A percentile compares a stretch with the other conserved stretches of the same genome.
phyloP scores from a whole-genome alignment of 805 yeast species.

The Pichia nakasei region DNA sequence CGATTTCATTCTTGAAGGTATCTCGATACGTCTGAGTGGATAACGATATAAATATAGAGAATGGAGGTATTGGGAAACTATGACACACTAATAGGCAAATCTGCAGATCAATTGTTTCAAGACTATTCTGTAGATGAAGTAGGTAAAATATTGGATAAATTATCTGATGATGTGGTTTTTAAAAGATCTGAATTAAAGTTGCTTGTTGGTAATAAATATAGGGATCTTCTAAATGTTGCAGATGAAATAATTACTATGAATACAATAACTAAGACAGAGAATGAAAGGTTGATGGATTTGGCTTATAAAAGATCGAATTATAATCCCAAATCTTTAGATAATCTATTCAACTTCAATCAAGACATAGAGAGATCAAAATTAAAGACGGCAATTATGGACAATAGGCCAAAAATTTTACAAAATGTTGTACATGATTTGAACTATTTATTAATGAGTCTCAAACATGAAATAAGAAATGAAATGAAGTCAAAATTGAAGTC shows the following conservation, averaged over 20 bases:
- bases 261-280: slow-evolving; percentile 18
- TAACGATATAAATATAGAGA: too few relatives aligned
- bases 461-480: neutral
- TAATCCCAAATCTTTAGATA: slow-evolving; percentile 14
- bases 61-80: neutral
- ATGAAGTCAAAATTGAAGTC: neutral
- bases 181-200: slow-evolving; percentile 22
- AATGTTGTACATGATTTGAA: slow-evolving; percentile 23
- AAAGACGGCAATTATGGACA: slow-evolving; percentile 10
- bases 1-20: too few relatives aligned
- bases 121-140: slow-evolving; percentile 24
- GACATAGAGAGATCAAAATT: slow-evolving; percentile 2
- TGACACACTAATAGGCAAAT: slow-evolving; percentile 1
- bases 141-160: slow-evolving; percentile 15
- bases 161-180: slow-evolving; percentile 15
- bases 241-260: slow-evolving; percentile 30
- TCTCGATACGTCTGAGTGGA: too few relatives aligned
- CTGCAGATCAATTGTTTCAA: slow-evolving; percentile 21
- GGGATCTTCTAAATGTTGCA: slow-evolving; percentile 29
- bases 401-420: slow-evolving; percentile 16
- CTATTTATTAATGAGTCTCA: slow-evolving; percentile 13
- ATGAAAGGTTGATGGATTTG: slow-evolving; percentile 20
- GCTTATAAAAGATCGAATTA: slow-evolving; percentile 24
- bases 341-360: slow-evolving; percentile 16
- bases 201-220: slow-evolving; percentile 28